Evolutionary conservation across 2,329 filamentous ascomycete genomes (phyloP), one percentile per base, ranked within the genome.

Genomic region (Epichloe bromicola): DNA sequence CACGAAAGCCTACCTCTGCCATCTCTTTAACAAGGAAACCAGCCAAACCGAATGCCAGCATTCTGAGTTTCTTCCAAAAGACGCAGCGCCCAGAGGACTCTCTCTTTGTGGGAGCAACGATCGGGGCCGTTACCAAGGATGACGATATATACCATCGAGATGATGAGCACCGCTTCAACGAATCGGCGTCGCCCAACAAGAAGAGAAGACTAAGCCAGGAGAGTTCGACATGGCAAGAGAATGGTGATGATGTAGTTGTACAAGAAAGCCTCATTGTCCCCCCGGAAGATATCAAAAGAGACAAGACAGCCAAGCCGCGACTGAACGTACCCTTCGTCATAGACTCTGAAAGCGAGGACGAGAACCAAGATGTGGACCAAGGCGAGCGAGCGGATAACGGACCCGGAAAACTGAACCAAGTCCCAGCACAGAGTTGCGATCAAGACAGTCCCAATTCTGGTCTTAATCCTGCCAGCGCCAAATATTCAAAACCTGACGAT

Each of bases 51-150:
- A 87, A 86, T 58, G 72, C 74, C 6, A 88, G 82, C 55, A 88
- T 88, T 34, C 67, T 88, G 14, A 87, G 68, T 55, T 89, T 88
- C 64, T 89, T 89, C 62, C 82, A 85, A 60, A 88, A 87, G 61
- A 73, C 78, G 0, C 75, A 79, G 39, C 75, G 77, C 49, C 69
- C 75, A 51, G 74, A 83, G 55, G 70, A 81, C 51, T 70, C 73
- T 19, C 73, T 85, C 10, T 85, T 86, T 56, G 64, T 73, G 0
- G 67, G 63, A n/a, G 56, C 60, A 15, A 42, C 56, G 3, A 49
- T 58, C 2, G 59, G 57, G 8, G n/a, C 51, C 12, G 51, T 53
- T n/a, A 37, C 49, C 12, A 53, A 54, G 11, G 57, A 66, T 14
- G 59, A 61, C n/a, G 58, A 66, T 46, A 44, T 64, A 5, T 62